Evolutionary conservation across 31 red algal species (phyloP).

Genomic region (Porphyra umbilicalis): DNA sequence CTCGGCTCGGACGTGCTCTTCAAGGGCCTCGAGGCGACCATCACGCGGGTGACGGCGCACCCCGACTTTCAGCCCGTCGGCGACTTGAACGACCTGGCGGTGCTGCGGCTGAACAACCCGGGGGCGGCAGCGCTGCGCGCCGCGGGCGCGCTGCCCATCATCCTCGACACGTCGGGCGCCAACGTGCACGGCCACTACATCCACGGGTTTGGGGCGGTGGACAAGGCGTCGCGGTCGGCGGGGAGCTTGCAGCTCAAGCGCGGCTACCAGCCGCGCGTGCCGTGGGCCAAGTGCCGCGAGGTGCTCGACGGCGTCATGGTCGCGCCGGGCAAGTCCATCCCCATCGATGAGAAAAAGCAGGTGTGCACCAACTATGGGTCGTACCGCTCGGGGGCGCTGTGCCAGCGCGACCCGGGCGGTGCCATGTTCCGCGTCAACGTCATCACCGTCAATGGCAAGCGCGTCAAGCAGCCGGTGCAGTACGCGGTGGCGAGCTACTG

Average conservation of each 20-base stretch:
- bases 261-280: background rate
- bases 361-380: background rate
- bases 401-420: background rate
- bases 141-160: background rate
- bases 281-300: background rate
- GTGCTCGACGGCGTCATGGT: background rate
- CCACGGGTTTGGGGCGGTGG: background rate
- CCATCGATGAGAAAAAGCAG: background rate
- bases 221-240: background rate
- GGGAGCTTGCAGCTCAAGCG: background rate
- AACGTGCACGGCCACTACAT: background rate
- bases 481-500: background rate
- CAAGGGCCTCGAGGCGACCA: background rate
- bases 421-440: background rate
- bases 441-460: background rate
- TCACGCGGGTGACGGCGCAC: background rate
- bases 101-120: background rate
- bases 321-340: background rate
- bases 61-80: background rate
- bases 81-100: background rate
- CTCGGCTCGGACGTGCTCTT: background rate
- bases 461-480: background rate
- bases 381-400: background rate
- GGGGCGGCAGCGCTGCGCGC: background rate
- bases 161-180: background rate